Conservation (phyloP, 305 asterid species). For the Stenogyne calaminthoides region DNA sequence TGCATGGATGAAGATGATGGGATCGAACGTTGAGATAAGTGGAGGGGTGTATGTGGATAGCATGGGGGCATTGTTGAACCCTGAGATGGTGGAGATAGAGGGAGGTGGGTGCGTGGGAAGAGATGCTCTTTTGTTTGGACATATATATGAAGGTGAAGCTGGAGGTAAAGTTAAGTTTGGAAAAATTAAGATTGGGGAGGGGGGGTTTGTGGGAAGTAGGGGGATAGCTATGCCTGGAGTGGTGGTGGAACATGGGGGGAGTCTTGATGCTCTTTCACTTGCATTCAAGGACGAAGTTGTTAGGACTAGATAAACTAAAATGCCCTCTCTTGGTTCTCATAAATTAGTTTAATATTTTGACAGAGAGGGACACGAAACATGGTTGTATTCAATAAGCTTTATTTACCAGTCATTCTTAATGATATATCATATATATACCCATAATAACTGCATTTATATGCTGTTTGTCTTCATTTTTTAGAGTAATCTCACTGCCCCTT, state of each 20-base stretch:
- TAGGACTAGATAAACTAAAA: slow-evolving; percentile 26
- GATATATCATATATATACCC: no score
- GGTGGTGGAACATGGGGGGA: slow-evolving; percentile 61
- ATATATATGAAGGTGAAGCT: slow-evolving; percentile 77
- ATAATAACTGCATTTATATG: no score
- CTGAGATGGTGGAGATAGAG: slow-evolving; percentile 85
- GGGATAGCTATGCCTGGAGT: slow-evolving; percentile 91
- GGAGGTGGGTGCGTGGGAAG: slow-evolving; percentile 69
- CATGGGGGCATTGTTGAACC: slow-evolving; percentile 79
- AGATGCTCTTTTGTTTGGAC: slow-evolving; percentile 86
- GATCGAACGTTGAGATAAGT: slow-evolving; percentile 52
- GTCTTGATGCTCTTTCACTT: slow-evolving; percentile 69
- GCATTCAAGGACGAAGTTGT: slow-evolving; percentile 86
- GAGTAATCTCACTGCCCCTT: no score
- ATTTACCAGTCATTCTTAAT: no score
- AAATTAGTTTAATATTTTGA: background rate
- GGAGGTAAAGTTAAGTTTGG: slow-evolving; percentile 88
- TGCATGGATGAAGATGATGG: slow-evolving; percentile 83
- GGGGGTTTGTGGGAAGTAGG: slow-evolving; percentile 78
- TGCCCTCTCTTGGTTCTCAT: background rate
- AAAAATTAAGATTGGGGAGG: slow-evolving; percentile 66
- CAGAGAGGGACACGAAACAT: background rate
- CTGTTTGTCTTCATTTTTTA: no score
- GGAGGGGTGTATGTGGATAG: slow-evolving; percentile 82
- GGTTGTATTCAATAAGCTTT: background rate